Conservation (phyloP, 768 basidiomycete genomes). For the Suillus subaureus region DNA sequence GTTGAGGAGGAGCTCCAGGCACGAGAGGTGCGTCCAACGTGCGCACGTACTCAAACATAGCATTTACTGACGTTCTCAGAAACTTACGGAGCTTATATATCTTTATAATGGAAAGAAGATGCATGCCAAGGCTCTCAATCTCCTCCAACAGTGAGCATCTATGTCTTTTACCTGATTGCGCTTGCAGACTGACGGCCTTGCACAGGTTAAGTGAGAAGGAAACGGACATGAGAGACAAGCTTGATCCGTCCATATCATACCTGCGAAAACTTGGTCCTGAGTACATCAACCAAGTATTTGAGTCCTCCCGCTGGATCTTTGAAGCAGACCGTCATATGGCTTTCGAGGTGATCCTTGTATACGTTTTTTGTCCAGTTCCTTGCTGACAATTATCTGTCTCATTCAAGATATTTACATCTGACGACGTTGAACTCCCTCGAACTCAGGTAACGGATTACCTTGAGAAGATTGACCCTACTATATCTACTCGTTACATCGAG, state of each 20-base stretch:
- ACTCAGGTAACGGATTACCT: slow-evolving; percentile 77
- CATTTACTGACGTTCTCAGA: slow-evolving; percentile 47
- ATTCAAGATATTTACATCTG: slow-evolving; percentile 88
- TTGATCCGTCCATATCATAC: slow-evolving; percentile 84
- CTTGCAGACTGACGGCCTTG: slow-evolving; percentile 1
- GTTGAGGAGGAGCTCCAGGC: slow-evolving; percentile 85
- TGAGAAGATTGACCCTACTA: slow-evolving; percentile 64
- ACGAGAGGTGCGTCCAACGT: slow-evolving; percentile 59
- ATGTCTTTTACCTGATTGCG: not conserved
- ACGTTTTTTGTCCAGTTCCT: not conserved
- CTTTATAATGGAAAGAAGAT: slow-evolving; percentile 95
- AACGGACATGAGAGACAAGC: slow-evolving; percentile 74
- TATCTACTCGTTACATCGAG: slow-evolving; percentile 83
- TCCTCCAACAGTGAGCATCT: slow-evolving; percentile 77
- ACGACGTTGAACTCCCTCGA: slow-evolving; percentile 89
- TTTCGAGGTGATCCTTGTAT: slow-evolving; percentile 59
- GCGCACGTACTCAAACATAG: not conserved
- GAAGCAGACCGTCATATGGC: slow-evolving; percentile 70
- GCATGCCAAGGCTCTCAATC: slow-evolving; percentile 83
- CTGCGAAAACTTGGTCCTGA: slow-evolving; percentile 88
- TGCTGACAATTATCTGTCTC: not conserved
- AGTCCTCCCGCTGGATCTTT: slow-evolving; percentile 85
- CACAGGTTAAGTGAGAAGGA: slow-evolving; percentile 80
- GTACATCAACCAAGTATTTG: slow-evolving; percentile 80
- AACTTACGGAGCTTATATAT: slow-evolving; percentile 88